These are phyloP conservation scores for Geranium incanum DNA, from an alignment of 441 rosid genomes.

Conservation along the genomic window DNA sequence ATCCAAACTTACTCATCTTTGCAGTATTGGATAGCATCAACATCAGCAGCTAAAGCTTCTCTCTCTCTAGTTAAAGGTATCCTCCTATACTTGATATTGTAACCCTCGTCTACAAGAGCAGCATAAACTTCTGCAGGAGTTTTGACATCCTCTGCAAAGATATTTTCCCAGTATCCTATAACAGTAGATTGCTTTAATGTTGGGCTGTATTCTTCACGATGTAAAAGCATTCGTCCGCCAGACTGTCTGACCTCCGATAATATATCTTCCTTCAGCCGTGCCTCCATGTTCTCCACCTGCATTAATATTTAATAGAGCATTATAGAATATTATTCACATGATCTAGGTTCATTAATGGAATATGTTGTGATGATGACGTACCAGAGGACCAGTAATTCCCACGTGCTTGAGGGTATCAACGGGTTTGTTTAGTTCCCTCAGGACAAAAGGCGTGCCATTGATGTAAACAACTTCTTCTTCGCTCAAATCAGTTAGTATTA, in stretches of 20 bases:
- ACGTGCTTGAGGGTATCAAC: conserved; percentile 93
- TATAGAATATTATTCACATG: conserved; percentile 18
- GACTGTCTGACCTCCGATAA: conserved; percentile 62
- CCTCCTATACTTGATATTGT: conserved; percentile 63
- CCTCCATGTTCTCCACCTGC: conserved; percentile 91
- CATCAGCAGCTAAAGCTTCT: conserved; percentile 86
- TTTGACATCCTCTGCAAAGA: conserved; percentile 62
- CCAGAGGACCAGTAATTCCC: conserved; percentile 89
- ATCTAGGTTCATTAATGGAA: conserved; percentile 8
- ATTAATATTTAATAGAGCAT: conserved; percentile 18
- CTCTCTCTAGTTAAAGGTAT: conserved; percentile 94
- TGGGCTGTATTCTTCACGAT: conserved; percentile 83
- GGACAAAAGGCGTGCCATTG: conserved; percentile 87
- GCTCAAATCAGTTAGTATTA: conserved; percentile 77
- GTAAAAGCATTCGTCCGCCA: conserved; percentile 87
- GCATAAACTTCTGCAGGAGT: conserved; percentile 90
- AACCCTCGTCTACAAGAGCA: conserved; percentile 63
- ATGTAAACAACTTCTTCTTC: conserved; percentile 98
- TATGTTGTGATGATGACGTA: conserved; percentile 28
- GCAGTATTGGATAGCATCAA: conserved; percentile 76
- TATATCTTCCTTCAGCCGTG: conserved; percentile 86
- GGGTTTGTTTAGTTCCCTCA: conserved; percentile 88
- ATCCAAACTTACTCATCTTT: conserved; percentile 63
- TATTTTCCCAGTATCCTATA: conserved; percentile 93
- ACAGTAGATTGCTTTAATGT: conserved; percentile 70